Percentiles rank a stretch among this genome's conserved stretches.
These are phyloP conservation scores for Cladorrhinum sp. DNA, from an alignment of 2,329 filamentous ascomycete species.

Conservation along the genomic window DNA sequence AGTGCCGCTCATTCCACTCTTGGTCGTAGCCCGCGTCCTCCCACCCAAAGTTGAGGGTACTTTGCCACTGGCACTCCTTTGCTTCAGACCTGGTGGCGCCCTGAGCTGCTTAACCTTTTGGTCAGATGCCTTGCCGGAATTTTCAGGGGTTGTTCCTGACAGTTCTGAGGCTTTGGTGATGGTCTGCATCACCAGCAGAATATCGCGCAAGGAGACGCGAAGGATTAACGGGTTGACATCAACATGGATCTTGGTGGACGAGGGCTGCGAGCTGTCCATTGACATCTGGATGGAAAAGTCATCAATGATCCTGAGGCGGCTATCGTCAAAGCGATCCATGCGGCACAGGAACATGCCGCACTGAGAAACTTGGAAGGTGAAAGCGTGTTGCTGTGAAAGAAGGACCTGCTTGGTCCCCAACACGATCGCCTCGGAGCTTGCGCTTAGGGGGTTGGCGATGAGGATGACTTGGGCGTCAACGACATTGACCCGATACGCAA, in stretches of 20 bases:
- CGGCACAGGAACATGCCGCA: conserved; percentile 98
- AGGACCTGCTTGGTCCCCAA: conserved; percentile 91
- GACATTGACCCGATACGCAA: conserved; percentile 88
- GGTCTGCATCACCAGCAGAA: conserved; percentile 89
- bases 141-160: conserved; percentile 60
- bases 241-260: conserved; percentile 74
- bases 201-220: conserved; percentile 87
- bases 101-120: conserved; percentile 56
- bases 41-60: conserved; percentile 50
- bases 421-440: conserved; percentile 92
- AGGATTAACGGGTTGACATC: conserved; percentile 90
- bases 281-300: conserved; percentile 92
- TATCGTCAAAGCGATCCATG: conserved; percentile 96
- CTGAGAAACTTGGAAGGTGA: conserved; percentile 89
- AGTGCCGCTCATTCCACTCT: conserved; percentile 16
- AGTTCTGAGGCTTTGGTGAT: conserved; percentile 86
- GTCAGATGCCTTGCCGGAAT: conserved; percentile 44
- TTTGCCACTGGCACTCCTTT: conserved; percentile 55
- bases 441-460: conserved; percentile 87
- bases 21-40: conserved; percentile 30
- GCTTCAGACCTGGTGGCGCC: conserved; percentile 45
- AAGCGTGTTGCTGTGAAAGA: conserved; percentile 87
- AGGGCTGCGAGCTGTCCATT: conserved; percentile 66
- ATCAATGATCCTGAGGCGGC: conserved; percentile 85
- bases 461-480: conserved; percentile 96